Evolutionary conservation across 768 basidiomycete genomes (phyloP).

Genomic region (Tylopilus vinaceipallidus): DNA sequence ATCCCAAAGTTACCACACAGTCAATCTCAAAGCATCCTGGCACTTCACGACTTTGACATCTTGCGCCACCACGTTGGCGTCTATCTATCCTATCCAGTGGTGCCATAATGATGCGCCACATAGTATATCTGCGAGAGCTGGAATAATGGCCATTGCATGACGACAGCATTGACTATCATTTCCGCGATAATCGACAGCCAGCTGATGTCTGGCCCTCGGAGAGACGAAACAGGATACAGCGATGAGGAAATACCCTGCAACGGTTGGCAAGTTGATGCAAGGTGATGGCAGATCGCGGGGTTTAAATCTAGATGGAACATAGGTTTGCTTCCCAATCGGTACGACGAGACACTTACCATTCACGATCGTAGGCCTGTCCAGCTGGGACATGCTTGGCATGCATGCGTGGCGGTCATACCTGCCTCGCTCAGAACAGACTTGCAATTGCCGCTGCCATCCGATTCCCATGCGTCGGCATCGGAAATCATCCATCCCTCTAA

Average conservation of each 20-base stretch:
- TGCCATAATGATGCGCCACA: no score
- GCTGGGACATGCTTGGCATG: no score
- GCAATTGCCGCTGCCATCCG: not conserved
- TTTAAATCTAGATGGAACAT: not conserved
- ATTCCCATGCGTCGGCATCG: not conserved
- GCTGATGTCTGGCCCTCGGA: no score
- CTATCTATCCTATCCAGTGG: no score
- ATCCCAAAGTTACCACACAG: not conserved
- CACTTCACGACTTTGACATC: not conserved
- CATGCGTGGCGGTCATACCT: no score
- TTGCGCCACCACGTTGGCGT: not conserved
- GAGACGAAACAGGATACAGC: no score
- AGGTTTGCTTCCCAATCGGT: not conserved
- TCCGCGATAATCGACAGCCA: no score
- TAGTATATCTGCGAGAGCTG: no score
- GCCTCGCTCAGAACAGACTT: not conserved
- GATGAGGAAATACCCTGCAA: no score
- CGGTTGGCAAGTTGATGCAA: no score
- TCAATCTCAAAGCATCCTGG: not conserved
- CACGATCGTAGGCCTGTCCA: no score
- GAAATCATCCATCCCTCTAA: slow-evolving; percentile 3
- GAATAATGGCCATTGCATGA: not conserved
- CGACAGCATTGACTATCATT: not conserved
- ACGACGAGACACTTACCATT: not conserved
- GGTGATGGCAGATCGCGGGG: slow-evolving; percentile 1